Percentiles rank a stretch among this genome's conserved stretches.
Evolutionary conservation across 2,329 filamentous ascomycete genomes (phyloP).

Genomic region (Fusarium sp.): DNA sequence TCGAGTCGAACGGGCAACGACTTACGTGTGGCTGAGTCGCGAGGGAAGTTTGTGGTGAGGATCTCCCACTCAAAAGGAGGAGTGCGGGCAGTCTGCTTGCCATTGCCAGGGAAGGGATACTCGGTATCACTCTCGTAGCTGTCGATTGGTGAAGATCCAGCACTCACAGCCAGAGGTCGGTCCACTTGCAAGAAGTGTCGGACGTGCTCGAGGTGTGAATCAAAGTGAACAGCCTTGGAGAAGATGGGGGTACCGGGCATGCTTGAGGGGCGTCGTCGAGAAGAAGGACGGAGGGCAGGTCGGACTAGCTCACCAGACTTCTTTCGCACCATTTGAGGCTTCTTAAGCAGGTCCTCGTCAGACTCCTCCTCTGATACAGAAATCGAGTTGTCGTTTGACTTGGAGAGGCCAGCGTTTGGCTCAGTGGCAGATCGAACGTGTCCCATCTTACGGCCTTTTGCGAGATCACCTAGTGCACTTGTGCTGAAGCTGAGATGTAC

Average conservation of each 20-base stretch:
- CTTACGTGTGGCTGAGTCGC: slow-evolving; percentile 64
- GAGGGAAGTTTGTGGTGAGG: slow-evolving; percentile 83
- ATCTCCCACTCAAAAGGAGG: slow-evolving; percentile 88
- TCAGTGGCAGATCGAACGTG: slow-evolving; percentile 70
- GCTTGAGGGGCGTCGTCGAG: slow-evolving; percentile 87
- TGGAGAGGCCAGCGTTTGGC: slow-evolving; percentile 59
- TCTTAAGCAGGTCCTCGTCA: slow-evolving; percentile 69
- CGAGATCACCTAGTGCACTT: slow-evolving; percentile 57
- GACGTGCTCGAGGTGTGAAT: slow-evolving; percentile 95
- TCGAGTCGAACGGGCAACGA: slow-evolving; percentile 82
- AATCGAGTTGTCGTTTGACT: slow-evolving; percentile 62
- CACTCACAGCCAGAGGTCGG: slow-evolving; percentile 93
- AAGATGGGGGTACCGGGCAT: slow-evolving; percentile 98
- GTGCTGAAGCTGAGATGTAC: slow-evolving; percentile 63
- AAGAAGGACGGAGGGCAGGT: slow-evolving; percentile 84
- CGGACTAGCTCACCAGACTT: slow-evolving; percentile 98
- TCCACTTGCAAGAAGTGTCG: slow-evolving; percentile 96
- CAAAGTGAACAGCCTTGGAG: slow-evolving; percentile 97
- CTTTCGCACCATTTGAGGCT: slow-evolving; percentile 95
- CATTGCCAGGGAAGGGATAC: slow-evolving; percentile 80
- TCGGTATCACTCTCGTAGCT: slow-evolving; percentile 87
- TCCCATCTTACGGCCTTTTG: slow-evolving; percentile 55
- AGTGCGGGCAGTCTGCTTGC: slow-evolving; percentile 50
- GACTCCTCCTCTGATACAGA: slow-evolving; percentile 72
- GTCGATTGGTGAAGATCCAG: slow-evolving; percentile 90